phyloP scores from a whole-genome alignment of 257 asterid genomes.

The Asclepias syriaca region DNA sequence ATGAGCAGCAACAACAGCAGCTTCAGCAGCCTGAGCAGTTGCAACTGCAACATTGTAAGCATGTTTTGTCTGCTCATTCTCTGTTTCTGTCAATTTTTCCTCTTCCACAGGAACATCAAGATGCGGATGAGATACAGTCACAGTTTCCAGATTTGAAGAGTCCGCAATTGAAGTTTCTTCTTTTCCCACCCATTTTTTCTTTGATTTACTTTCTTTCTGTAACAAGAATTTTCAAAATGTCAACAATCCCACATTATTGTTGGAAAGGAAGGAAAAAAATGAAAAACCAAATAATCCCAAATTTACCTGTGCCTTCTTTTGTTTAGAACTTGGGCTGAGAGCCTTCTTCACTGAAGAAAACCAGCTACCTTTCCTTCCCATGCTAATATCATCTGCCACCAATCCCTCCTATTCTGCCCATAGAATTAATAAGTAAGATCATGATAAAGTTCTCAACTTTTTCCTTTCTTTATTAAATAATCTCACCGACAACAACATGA shows the following conservation, averaged over 20 bases:
- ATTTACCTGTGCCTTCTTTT: constrained; percentile 46
- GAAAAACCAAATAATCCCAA: not conserved
- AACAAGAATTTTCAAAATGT: constrained; percentile 3
- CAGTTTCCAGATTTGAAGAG: constrained; percentile 31
- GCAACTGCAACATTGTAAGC: constrained; percentile 68
- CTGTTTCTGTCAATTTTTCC: constrained; percentile 44
- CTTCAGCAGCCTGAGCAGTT: constrained; percentile 69
- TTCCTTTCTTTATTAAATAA: not conserved
- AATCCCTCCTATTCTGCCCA: constrained; percentile 24
- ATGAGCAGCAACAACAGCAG: constrained; percentile 67
- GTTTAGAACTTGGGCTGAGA: constrained; percentile 67
- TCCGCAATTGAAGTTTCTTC: constrained; percentile 42
- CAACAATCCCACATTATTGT: not conserved
- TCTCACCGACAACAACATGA: not conserved
- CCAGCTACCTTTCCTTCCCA: constrained; percentile 94
- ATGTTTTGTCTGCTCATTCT: constrained; percentile 55
- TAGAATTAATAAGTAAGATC: constrained; percentile 13
- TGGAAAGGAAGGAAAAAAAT: not conserved
- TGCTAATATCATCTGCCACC: constrained; percentile 49
- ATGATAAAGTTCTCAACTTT: constrained; percentile 14
- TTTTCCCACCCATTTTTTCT: constrained; percentile 41
- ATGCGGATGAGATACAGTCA: constrained; percentile 40
- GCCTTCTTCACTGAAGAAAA: constrained; percentile 84
- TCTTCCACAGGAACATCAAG: constrained; percentile 54
- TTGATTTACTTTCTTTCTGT: constrained; percentile 49